Percentiles rank a stretch among this genome's conserved stretches.
phyloP scores from a whole-genome alignment of 1,139 yeast species.

The Debaryomyces subglobosus region DNA sequence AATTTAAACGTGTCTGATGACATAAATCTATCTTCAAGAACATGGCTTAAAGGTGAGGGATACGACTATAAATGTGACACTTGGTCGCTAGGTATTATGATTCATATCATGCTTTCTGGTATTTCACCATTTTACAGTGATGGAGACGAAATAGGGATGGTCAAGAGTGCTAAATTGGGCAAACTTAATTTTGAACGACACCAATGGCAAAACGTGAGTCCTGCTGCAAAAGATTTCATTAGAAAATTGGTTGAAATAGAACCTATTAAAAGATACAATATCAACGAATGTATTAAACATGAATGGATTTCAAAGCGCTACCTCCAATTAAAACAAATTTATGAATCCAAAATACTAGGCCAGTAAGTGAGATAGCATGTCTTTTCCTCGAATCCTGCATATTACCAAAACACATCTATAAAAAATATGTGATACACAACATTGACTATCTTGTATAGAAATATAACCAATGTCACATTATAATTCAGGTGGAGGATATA shows the following conservation, averaged over 20 bases:
- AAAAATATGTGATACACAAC: not conserved
- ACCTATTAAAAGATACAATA: slow-evolving; percentile 35
- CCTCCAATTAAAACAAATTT: slow-evolving; percentile 18
- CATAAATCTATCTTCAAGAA: not conserved
- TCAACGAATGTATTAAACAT: slow-evolving; percentile 35
- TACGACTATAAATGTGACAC: slow-evolving; percentile 62
- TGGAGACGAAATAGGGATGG: slow-evolving; percentile 38
- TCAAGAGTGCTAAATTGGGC: slow-evolving; percentile 44
- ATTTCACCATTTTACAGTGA: slow-evolving; percentile 63
- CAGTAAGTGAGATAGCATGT: not conserved
- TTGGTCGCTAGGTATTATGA: slow-evolving; percentile 68
- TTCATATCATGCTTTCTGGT: slow-evolving; percentile 59
- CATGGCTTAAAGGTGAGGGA: slow-evolving; percentile 25
- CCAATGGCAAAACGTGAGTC: slow-evolving; percentile 46
- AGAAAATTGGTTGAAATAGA: slow-evolving; percentile 40
- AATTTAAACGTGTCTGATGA: too few relatives aligned
- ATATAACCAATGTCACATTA: slow-evolving; percentile 4
- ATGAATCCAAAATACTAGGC: slow-evolving; percentile 15
- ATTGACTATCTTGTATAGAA: not conserved
- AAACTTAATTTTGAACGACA: slow-evolving; percentile 36
- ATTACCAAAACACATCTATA: not conserved
- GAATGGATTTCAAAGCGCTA: slow-evolving; percentile 43
- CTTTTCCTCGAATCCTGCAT: slow-evolving; percentile 1
- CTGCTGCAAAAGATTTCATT: slow-evolving; percentile 48
- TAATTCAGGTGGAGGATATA: slow-evolving; percentile 8